These are phyloP conservation scores for Peronosclerospora sorghi DNA, from an alignment of 352 stramenopile genomes.

Conservation along the genomic window DNA sequence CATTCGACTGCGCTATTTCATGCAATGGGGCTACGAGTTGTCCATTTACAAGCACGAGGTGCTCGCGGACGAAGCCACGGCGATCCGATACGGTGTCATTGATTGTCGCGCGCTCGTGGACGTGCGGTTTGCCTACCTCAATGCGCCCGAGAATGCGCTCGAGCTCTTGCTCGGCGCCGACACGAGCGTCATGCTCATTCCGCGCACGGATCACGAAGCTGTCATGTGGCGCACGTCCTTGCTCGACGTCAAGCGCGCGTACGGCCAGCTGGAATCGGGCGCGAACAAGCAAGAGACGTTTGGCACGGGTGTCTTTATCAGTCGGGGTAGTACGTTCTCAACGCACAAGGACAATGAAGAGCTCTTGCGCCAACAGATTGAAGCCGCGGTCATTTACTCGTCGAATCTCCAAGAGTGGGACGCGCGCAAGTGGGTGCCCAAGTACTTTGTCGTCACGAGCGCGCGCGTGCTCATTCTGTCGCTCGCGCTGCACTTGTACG, in stretches of 20 bases:
- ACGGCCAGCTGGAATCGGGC: slow-evolving; percentile 59
- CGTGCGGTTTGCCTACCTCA: slow-evolving; percentile 75
- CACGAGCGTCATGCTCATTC: slow-evolving; percentile 77
- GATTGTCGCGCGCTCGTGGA: slow-evolving; percentile 75
- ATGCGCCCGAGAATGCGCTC: slow-evolving; percentile 77
- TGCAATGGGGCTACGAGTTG: slow-evolving; percentile 80
- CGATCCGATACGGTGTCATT: slow-evolving; percentile 82
- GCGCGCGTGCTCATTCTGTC: slow-evolving; percentile 73
- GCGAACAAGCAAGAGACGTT: slow-evolving; percentile 70
- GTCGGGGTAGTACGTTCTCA: slow-evolving; percentile 74
- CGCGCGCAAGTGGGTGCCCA: slow-evolving; percentile 78
- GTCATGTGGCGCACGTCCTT: slow-evolving; percentile 79
- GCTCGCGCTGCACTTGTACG: slow-evolving; percentile 75
- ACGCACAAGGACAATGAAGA: slow-evolving; percentile 81
- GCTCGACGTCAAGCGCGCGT: slow-evolving; percentile 73
- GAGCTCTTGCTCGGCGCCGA: slow-evolving; percentile 66
- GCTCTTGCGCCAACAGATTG: slow-evolving; percentile 71
- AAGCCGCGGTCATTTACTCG: slow-evolving; percentile 69
- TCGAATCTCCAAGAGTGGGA: slow-evolving; percentile 83
- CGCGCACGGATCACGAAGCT: slow-evolving; percentile 68
- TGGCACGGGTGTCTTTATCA: slow-evolving; percentile 72
- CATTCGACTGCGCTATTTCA: slow-evolving; percentile 75
- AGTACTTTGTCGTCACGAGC: slow-evolving; percentile 81
- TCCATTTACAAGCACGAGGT: slow-evolving; percentile 87
- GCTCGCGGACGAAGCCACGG: slow-evolving; percentile 53